Evolutionary conservation across 1,139 yeast genomes (phyloP).

Genomic region (Kodamaea alishanica): DNA sequence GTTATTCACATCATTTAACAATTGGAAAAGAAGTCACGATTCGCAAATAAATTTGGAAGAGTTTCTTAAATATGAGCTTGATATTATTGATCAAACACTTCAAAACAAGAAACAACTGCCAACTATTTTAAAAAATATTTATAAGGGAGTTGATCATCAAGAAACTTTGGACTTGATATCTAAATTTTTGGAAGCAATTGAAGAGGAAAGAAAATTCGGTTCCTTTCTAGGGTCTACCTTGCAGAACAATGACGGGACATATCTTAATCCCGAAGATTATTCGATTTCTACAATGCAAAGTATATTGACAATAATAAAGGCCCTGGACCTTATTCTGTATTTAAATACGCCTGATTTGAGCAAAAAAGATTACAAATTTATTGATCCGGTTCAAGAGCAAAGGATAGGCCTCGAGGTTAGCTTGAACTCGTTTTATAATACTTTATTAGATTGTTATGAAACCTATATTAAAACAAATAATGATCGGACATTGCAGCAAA

Average conservation of each 20-base stretch:
- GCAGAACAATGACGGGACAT: too few relatives aligned
- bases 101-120: background rate
- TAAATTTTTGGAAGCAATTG: conserved; percentile 13
- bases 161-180: conserved; percentile 3
- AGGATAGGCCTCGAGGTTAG: conserved; percentile 15
- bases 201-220: conserved; percentile 11
- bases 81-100: background rate
- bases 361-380: background rate
- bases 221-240: too few relatives aligned
- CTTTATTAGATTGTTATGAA: conserved; percentile 22
- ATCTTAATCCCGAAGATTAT: too few relatives aligned
- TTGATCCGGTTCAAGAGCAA: conserved; percentile 5
- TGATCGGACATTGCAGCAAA: conserved; percentile 10
- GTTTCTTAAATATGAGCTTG: conserved; percentile 5
- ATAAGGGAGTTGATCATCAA: conserved; percentile 10
- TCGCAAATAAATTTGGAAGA: conserved; percentile 8
- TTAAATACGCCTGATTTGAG: conserved; percentile 18
- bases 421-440: conserved; percentile 25
- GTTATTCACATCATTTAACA: conserved; percentile 21
- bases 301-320: conserved; percentile 18
- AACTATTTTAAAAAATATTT: conserved; percentile 5
- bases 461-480: conserved; percentile 13
- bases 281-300: conserved; percentile 14
- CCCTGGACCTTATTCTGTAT: conserved; percentile 22
- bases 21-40: conserved; percentile 4